Conservation (phyloP, 2,329 filamentous ascomycete genomes). For the Phyllosticta citribraziliensis region DNA sequence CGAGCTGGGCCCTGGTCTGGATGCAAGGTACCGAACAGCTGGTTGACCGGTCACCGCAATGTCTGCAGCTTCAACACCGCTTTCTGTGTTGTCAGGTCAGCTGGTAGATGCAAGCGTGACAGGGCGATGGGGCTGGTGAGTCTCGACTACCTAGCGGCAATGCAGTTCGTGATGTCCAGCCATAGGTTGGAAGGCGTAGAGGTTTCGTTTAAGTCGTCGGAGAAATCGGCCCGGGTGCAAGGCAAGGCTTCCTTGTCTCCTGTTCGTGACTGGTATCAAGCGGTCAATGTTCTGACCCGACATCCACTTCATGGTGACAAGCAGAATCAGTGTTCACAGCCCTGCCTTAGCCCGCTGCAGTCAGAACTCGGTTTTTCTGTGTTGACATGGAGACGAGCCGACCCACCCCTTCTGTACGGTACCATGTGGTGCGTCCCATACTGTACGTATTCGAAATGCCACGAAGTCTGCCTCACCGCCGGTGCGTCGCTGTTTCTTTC, state of each 20-base stretch:
- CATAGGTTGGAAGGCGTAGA: background rate
- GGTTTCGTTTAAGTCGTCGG: background rate
- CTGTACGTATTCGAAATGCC: background rate
- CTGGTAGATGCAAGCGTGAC: background rate
- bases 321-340: background rate
- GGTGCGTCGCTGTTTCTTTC: background rate
- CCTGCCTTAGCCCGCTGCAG: background rate
- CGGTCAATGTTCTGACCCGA: background rate
- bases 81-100: background rate
- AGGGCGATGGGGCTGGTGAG: background rate
- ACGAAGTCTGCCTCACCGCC: background rate
- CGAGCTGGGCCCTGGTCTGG: background rate
- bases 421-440: background rate
- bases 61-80: background rate
- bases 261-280: background rate
- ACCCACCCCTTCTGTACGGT: background rate
- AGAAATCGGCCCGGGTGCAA: background rate
- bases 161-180: background rate
- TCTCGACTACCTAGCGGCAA: background rate
- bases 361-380: background rate
- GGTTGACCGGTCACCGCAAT: background rate
- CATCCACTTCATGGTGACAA: background rate
- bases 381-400: background rate
- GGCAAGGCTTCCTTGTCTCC: background rate
- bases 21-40: background rate